Evolutionary conservation across 352 stramenopile species (phyloP), one percentile per base, ranked within the genome.

Genomic region (Globisporangium cederbergense): DNA sequence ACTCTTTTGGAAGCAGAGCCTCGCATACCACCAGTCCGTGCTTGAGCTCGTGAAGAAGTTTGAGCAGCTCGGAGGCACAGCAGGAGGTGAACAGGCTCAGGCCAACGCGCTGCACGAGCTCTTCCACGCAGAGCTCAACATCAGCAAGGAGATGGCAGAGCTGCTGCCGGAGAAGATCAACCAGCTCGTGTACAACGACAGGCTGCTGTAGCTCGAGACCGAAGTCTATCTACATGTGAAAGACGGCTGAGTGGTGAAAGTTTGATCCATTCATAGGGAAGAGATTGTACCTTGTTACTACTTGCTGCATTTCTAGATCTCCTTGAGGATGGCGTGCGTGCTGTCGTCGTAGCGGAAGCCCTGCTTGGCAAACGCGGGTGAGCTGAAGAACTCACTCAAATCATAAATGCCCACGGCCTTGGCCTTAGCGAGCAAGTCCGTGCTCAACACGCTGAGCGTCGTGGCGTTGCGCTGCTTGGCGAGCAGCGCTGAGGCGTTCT

Each of bases 331-430:
- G 40, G 71, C 67, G 62, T 88, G 76, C 32, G 73, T 70, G 2
- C 53, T 57, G 52, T 76, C 71, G 58, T 90, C 81, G 25, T 87
- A 79, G 32, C 72, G 81, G 67, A 92, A 92, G 34, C 83, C 83
- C 46, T 87, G 81, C 68, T 86, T 89, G n/a, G 64, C 58, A 57
- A 90, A 92, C 32, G 81, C 69, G 14, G 71, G 56, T 8, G 83
- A 90, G 46, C 76, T 50, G 64, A 87, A 92, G 58, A 92, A 92
- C 63, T 86, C 81, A 52, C 75, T 88, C 9, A 92, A 67, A 60
- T 92, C 83, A 64, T 92, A 90, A 53, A 92, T 90, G n/a, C 83
- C 83, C 2, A 90, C 81, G 7, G 72, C 76, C 60, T 92, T 92
- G 38, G 83, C 83, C 64, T 90, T 92, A 13, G 73, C 63, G 10